Conservation (phyloP, 805 yeast species). For the Candida boleticola region DNA sequence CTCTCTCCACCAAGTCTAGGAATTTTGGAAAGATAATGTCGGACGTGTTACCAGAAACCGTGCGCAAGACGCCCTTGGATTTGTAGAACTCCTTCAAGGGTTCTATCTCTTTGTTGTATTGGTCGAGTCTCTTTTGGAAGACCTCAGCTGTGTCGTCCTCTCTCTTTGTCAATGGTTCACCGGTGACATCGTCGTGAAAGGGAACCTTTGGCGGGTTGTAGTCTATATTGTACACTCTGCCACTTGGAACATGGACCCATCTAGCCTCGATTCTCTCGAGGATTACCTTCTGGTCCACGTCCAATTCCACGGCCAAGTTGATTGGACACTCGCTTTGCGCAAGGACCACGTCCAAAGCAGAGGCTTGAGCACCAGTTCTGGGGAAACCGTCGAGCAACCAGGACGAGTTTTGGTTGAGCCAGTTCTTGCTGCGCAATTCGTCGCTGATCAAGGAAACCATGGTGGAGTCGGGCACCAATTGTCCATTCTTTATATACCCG, state of each 20-base stretch:
- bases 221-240: slow-evolving; percentile 79
- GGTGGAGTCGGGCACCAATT: slow-evolving; percentile 67
- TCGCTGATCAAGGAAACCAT: slow-evolving; percentile 58
- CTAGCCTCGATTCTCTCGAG: slow-evolving; percentile 78
- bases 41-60: slow-evolving; percentile 74
- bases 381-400: slow-evolving; percentile 95
- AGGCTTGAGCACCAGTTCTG: slow-evolving; percentile 73
- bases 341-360: slow-evolving; percentile 48
- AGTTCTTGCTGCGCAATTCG: slow-evolving; percentile 43
- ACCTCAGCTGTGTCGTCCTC: slow-evolving; percentile 79
- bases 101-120: slow-evolving; percentile 54
- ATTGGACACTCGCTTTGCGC: slow-evolving; percentile 38
- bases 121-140: slow-evolving; percentile 62
- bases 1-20: slow-evolving; percentile 32
- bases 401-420: slow-evolving; percentile 44
- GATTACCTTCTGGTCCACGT: slow-evolving; percentile 84
- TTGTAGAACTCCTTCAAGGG: slow-evolving; percentile 68
- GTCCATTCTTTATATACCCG: slow-evolving; percentile 57
- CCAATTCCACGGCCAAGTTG: slow-evolving; percentile 79
- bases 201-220: slow-evolving; percentile 87
- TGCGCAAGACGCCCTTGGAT: slow-evolving; percentile 41
- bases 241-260: slow-evolving; percentile 82
- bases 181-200: slow-evolving; percentile 84
- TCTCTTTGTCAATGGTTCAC: slow-evolving; percentile 78
- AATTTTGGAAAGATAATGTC: slow-evolving; percentile 81